A percentile compares a stretch with the other conserved stretches of the same genome.
These are phyloP conservation scores for Ailanthus altissimus DNA, from an alignment of 345 rosid species.

Conservation along the genomic window DNA sequence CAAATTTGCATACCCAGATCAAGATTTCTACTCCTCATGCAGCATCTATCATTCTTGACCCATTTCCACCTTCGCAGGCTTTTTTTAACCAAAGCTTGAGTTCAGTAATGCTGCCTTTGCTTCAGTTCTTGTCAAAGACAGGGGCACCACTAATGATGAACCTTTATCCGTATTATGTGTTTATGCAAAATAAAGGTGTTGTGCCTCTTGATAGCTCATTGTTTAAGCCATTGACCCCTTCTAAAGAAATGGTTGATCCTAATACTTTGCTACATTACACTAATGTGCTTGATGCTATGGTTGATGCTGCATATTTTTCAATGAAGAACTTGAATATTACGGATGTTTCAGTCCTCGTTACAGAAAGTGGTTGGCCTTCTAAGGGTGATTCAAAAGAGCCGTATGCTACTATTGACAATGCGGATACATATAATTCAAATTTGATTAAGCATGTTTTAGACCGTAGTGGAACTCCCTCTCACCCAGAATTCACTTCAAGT, in stretches of 20 bases:
- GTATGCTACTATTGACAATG: constrained; percentile 78
- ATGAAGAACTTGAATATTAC: constrained; percentile 88
- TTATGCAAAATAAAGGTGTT: constrained; percentile 93
- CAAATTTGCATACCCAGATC: constrained; percentile 81
- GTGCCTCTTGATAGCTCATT: constrained; percentile 87
- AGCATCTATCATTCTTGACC: constrained; percentile 71
- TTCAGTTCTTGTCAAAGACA: constrained; percentile 77
- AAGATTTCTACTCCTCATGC: constrained; percentile 95
- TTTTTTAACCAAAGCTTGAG: constrained; percentile 86
- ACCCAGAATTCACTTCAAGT: constrained; percentile 77
- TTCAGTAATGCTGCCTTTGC: constrained; percentile 67
- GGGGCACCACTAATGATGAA: constrained; percentile 95
- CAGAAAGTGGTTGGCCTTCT: constrained; percentile 92
- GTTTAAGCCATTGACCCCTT: constrained; percentile 86
- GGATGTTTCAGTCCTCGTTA: constrained; percentile 76
- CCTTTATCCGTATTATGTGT: constrained; percentile 93
- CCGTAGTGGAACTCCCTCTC: constrained; percentile 77
- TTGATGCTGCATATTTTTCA: constrained; percentile 87
- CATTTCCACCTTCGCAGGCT: constrained; percentile 95
- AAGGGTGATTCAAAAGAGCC: constrained; percentile 85
- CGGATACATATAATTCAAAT: constrained; percentile 86
- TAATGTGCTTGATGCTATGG: constrained; percentile 92
- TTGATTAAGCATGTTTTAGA: constrained; percentile 88
- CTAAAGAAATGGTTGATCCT: constrained; percentile 97
- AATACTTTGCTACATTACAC: constrained; percentile 94